Evolutionary conservation across 2,329 filamentous ascomycete genomes (phyloP), one percentile per base, ranked within the genome.

Genomic region (Clonostachys solani): DNA sequence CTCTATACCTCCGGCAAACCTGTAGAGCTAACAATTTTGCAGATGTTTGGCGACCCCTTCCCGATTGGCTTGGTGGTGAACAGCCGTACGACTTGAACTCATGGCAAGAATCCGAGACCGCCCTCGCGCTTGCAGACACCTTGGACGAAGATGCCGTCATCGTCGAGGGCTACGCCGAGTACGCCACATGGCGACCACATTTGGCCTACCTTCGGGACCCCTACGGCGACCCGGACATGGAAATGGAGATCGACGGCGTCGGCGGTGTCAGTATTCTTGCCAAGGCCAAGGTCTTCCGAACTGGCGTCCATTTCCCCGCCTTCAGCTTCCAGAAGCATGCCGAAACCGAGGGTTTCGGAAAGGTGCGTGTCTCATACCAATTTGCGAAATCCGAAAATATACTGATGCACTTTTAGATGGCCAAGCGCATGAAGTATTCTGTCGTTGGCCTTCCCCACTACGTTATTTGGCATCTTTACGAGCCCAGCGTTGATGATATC

Each of bases 241-340:
- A 99, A 65, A 97, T 99, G 94, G 94, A 99, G 60, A 92, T 99
- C 57, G 94, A 99, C 58, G 94, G 94, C 55, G 92, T 99, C 42
- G 92, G 94, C 44, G 94, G 94, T 69, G 94, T 99, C 57, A 96
- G 91, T 71, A 99, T 99, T 59, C 70, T 99, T 57, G 92, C 94
- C 42, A 99, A 97, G 69, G 94, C 94, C 3, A 87, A 86, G 58
- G 94, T 99, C 1, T 99, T 99, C 74, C 84, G 94, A 52, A 86
- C 89, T 42, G 94, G 94, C 40, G 92, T 95, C 34, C 94, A 99
- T 67, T 99, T 99, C 70, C 94, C 94, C 4, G 94, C 94, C 2
- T 99, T 99, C 65, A 96, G 91, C 63, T 99, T 99, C 54, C 90
- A 99, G 68, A 96, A 95, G 71, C 94, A 99, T 65, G 94, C 94